phyloP scores from a whole-genome alignment of 2,329 filamentous ascomycete genomes.

The Venturia aucupariae region DNA sequence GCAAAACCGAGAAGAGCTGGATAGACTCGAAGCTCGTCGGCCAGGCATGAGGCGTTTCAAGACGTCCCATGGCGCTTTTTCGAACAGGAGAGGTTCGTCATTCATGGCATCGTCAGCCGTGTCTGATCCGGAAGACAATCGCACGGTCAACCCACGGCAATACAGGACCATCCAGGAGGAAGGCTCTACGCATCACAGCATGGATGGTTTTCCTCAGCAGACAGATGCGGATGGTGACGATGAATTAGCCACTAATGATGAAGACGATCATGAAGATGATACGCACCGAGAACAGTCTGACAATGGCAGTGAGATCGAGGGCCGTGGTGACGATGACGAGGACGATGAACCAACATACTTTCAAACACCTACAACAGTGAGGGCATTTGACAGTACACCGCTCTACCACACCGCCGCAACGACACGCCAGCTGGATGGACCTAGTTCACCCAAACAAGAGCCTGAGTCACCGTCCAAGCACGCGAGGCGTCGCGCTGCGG shows the following conservation, averaged over 20 bases:
- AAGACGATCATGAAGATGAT: conserved; percentile 45
- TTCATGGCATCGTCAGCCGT: conserved; percentile 41
- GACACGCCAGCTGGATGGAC: not conserved
- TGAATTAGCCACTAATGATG: conserved; percentile 74
- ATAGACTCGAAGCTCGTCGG: conserved; percentile 47
- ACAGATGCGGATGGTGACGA: conserved; percentile 86
- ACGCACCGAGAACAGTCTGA: not conserved
- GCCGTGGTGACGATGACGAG: conserved; percentile 21
- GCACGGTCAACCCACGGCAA: conserved; percentile 18
- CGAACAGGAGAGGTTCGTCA: not conserved
- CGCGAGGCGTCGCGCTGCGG: conserved; percentile 13
- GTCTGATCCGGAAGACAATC: conserved; percentile 47
- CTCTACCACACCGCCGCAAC: conserved; percentile 13
- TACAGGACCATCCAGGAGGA: conserved; percentile 36
- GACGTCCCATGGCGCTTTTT: conserved; percentile 25
- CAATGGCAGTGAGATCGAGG: conserved; percentile 19
- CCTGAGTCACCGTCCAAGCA: not conserved
- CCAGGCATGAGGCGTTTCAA: conserved; percentile 44
- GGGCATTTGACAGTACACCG: conserved; percentile 21
- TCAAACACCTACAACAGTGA: conserved; percentile 24
- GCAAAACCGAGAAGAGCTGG: conserved; percentile 49
- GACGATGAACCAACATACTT: conserved; percentile 32
- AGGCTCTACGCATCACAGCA: conserved; percentile 19
- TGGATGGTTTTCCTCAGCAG: conserved; percentile 44
- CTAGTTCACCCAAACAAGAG: conserved; percentile 4